Percentiles rank a stretch among this genome's conserved stretches.
These are phyloP conservation scores for Colletotrichum salicis DNA, from an alignment of 2,329 filamentous ascomycete species.

Conservation along the genomic window DNA sequence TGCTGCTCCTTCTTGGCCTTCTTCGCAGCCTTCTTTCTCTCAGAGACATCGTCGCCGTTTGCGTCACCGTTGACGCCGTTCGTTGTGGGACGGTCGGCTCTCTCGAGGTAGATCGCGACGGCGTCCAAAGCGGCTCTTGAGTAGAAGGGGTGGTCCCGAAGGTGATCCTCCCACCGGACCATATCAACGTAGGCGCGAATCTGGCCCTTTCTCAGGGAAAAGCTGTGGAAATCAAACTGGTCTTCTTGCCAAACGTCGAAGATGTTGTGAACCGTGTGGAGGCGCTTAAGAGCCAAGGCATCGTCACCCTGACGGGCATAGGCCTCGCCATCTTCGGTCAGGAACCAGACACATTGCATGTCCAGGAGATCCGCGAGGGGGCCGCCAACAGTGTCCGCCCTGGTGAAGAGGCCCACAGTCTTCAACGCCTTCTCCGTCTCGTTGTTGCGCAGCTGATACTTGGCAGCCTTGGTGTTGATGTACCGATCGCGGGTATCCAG, in stretches of 20 bases:
- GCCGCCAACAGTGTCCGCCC: constrained; percentile 88
- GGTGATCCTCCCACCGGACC: constrained; percentile 92
- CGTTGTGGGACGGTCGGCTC: constrained; percentile 78
- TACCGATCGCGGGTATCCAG: constrained; percentile 93
- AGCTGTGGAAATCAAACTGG: constrained; percentile 98
- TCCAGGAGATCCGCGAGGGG: constrained; percentile 91
- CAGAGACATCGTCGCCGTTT: constrained; percentile 67
- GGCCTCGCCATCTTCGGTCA: constrained; percentile 94
- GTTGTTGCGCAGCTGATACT: constrained; percentile 94
- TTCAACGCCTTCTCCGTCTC: constrained; percentile 86
- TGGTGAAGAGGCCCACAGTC: constrained; percentile 93
- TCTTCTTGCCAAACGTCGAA: constrained; percentile 99
- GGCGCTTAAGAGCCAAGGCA: constrained; percentile 89
- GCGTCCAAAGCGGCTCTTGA: constrained; percentile 84
- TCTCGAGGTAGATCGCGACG: constrained; percentile 80
- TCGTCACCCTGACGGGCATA: constrained; percentile 84
- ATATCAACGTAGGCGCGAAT: constrained; percentile 95
- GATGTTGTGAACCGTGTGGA: constrained; percentile 88
- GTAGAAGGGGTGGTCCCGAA: constrained; percentile 94
- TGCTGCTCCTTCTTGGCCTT: constrained; percentile 83
- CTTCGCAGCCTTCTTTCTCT: constrained; percentile 88
- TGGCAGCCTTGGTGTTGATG: constrained; percentile 98
- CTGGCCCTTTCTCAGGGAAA: constrained; percentile 96
- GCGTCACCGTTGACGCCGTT: constrained; percentile 70
- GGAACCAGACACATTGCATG: constrained; percentile 98